phyloP scores from a whole-genome alignment of 2,329 filamentous ascomycete species.

The Beauveria pseudobassiana region DNA sequence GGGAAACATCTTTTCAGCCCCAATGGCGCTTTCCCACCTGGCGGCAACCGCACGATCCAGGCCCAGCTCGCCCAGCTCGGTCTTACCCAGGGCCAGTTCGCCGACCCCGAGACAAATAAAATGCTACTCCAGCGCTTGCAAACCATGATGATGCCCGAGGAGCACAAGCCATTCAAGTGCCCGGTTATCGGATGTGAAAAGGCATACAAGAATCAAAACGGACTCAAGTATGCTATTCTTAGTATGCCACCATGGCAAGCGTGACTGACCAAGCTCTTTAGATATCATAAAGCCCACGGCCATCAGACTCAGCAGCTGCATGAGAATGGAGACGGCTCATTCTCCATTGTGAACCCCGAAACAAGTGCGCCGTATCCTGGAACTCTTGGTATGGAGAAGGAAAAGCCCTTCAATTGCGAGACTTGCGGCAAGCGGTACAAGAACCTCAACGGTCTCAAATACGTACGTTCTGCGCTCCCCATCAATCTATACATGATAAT shows the following conservation, averaged over 20 bases:
- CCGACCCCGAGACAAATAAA: conserved; percentile 66
- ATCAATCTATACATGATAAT: background rate
- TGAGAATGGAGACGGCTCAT: conserved; percentile 93
- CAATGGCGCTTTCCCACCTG: conserved; percentile 61
- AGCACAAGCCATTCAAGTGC: conserved; percentile 96
- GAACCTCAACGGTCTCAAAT: conserved; percentile 97
- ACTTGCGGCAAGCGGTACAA: conserved; percentile 98
- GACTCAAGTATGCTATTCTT: conserved; percentile 68
- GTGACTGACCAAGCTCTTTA: conserved; percentile 26
- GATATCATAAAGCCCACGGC: conserved; percentile 72
- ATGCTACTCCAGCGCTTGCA: conserved; percentile 49
- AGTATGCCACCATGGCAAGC: background rate
- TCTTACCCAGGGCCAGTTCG: conserved; percentile 67
- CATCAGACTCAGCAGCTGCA: conserved; percentile 96
- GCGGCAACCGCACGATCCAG: conserved; percentile 57
- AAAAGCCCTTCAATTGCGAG: conserved; percentile 97
- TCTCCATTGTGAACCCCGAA: conserved; percentile 95
- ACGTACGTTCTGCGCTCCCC: conserved; percentile 43
- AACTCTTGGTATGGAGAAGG: conserved; percentile 98
- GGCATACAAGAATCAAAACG: conserved; percentile 99
- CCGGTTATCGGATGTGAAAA: conserved; percentile 98
- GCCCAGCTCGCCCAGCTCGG: conserved; percentile 66
- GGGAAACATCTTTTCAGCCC: conserved; percentile 90
- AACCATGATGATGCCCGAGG: conserved; percentile 66
- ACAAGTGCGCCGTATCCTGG: conserved; percentile 92